Percentiles rank a stretch among this genome's conserved stretches.
Evolutionary conservation across 129 eudicot species (phyloP).

Genomic region (Flaveria ramosissima): DNA sequence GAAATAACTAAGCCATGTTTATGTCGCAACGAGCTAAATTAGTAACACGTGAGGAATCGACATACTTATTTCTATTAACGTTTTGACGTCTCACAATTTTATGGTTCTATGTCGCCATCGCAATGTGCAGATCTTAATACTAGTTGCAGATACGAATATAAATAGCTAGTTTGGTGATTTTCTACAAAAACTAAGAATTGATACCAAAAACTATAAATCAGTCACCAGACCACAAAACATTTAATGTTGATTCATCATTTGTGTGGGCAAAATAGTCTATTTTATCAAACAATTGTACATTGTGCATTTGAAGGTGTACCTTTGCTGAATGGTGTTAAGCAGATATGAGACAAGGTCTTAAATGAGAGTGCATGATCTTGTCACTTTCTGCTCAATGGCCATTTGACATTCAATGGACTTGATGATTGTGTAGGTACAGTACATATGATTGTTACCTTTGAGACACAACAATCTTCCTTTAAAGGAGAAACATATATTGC

Average conservation of each 20-base stretch:
- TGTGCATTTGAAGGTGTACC: constrained; percentile 22
- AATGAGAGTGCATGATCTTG: constrained; percentile 20
- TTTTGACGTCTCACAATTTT: too few relatives aligned
- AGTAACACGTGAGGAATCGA: too few relatives aligned
- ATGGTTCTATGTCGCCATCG: too few relatives aligned
- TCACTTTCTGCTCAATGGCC: constrained; percentile 22
- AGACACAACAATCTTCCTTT: background rate
- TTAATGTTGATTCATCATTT: constrained; percentile 21
- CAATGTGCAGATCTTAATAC: too few relatives aligned
- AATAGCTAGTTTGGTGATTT: too few relatives aligned
- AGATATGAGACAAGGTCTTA: constrained; percentile 37
- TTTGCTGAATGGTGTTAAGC: constrained; percentile 21
- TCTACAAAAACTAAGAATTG: background rate
- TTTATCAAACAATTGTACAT: constrained; percentile 3
- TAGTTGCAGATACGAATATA: too few relatives aligned
- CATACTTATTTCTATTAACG: too few relatives aligned
- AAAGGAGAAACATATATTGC: background rate
- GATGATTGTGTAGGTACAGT: constrained; percentile 15
- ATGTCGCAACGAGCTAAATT: too few relatives aligned
- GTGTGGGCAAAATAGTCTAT: constrained; percentile 10
- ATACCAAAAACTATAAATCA: background rate
- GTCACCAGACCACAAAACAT: constrained; percentile 2
- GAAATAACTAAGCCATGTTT: too few relatives aligned
- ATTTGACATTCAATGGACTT: constrained; percentile 20
- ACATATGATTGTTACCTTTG: background rate